Base-by-base conservation (phyloP, 331 rosid species). In the Pyracantha coccinea region DNA sequence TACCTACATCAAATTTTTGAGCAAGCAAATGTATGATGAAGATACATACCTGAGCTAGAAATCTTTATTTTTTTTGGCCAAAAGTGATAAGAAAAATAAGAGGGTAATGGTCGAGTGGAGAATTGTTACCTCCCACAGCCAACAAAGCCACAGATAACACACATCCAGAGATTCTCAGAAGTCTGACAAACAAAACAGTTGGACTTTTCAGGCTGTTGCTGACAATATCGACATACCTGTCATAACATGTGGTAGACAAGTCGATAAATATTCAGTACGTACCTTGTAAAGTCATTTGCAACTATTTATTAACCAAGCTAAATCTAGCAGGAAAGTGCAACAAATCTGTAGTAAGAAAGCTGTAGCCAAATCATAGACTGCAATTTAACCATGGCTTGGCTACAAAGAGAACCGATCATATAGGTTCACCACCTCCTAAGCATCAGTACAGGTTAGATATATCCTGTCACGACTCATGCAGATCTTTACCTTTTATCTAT, bases 171-270 rank as follows among this genome's bases (percentile, higher is more conserved):
- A 79, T 92, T 94, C 86, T 92, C 99, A 20, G 97, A 90, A 68
- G 97, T 94, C 81, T 90, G 96, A 76, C 99, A 94, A 84, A 89
- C 82, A 75, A 82, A 82, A 79, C 99, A 92, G 53, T 85, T 84
- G 17, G 99, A 94, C 75, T 94, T 90, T 81, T 94, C 97, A 47
- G 97, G 92, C 84, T 94, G 97, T 88, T 90, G 99, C 86, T 94
- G 99, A 83, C 96, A 94, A 79, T 89, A 94, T 58, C 99, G 87
- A 77, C 97, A 94, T 73, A 94, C 97, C 99, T 92, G 86, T 54
- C 66, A 83, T 45, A 75, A 28, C 14, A 59, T 41, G 41, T 27
- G 55, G 66, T 71, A 66, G 65, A 17, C 50, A 50, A 50, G 63
- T 63, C 16, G 65, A 54, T 61, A 62, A 23, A 21, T 7, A 69